Evolutionary conservation across 805 yeast species (phyloP), one percentile per base, ranked within the genome.

Genomic region (Suhomyces faveliae): DNA sequence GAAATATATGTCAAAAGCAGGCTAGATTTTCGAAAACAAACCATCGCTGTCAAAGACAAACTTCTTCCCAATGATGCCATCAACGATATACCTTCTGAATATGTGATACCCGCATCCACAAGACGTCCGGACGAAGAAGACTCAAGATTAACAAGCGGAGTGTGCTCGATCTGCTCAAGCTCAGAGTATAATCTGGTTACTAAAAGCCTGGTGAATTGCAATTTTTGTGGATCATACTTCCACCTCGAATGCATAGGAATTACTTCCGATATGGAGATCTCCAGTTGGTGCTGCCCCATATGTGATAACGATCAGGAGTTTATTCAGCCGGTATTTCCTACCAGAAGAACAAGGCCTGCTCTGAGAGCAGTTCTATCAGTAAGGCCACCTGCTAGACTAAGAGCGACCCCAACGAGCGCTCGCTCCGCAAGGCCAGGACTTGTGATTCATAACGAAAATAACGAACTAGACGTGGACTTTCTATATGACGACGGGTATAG

Each of bases 201-300:
- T 12, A 42, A 55, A 22, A 48, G 45, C 35, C 52, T 67, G 61
- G 52, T 61, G 11, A 24, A 47, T 15, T 70, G 76, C 49, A 51
- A 58, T n/a, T 50, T 54, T 4, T 76, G 80, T 47, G 68, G 70
- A 2, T 63, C 73, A 3, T 54, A 60, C 2, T 76, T 74, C 55
- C 81, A 77, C 52, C 58, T 55, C 17, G 40, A 50, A 5, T 77
- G 81, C 50, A 59, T 77, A 13, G 78, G 76, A 2, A 35, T 66
- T 30, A 29, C 47, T 1, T 40, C 51, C 0, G 54, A 48, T 10
- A 39, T 35, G 3, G 50, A 35, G 40, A 42, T 47, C 20, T 29
- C 23, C 4, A 60, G 51, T 12, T 77, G 81, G 82, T 61, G 61
- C 48, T 78, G 83, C 55, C 82, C 82, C n/a, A 67, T 76, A 50